Percentiles rank a stretch among this genome's conserved stretches.
phyloP scores from a whole-genome alignment of 139 green algal species.

The Haematococcus lacustris region DNA sequence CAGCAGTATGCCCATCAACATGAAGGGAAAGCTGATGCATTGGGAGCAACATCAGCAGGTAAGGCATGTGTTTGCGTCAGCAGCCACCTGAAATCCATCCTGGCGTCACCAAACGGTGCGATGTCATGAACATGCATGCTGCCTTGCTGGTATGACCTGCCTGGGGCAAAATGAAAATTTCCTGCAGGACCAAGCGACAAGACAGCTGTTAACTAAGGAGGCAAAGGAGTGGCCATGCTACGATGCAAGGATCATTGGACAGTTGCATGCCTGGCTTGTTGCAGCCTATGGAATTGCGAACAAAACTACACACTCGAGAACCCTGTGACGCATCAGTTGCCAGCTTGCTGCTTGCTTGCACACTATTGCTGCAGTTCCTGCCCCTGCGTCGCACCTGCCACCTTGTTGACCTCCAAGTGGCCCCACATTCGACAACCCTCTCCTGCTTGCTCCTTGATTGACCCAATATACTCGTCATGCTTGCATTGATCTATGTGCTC shows the following conservation, averaged over 20 bases:
- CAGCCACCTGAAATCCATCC: slow-evolving; percentile 12
- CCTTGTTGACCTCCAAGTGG: slow-evolving; percentile 74
- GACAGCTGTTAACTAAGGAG: slow-evolving; percentile 47
- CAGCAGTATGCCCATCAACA: too few relatives aligned
- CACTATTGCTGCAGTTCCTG: slow-evolving; percentile 4
- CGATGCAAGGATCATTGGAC: neutral
- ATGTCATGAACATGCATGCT: slow-evolving; percentile 80
- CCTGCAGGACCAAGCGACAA: too few relatives aligned
- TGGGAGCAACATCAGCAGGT: too few relatives aligned
- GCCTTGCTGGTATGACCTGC: slow-evolving; percentile 83
- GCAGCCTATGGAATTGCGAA: neutral
- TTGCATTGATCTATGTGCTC: slow-evolving; percentile 81
- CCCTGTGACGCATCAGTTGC: neutral
- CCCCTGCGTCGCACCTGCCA: slow-evolving; percentile 1
- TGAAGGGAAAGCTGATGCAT: too few relatives aligned
- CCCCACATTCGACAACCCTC: slow-evolving; percentile 94
- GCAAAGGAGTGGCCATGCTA: neutral
- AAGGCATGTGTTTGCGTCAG: too few relatives aligned
- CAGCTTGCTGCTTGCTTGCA: neutral
- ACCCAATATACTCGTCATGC: slow-evolving; percentile 63
- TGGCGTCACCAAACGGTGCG: neutral
- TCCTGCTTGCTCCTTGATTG: slow-evolving; percentile 68
- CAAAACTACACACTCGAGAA: neutral
- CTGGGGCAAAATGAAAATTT: slow-evolving; percentile 94
- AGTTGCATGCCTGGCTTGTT: neutral